phyloP scores from a whole-genome alignment of 169 alveolate species.

The Plasmodium inui region DNA sequence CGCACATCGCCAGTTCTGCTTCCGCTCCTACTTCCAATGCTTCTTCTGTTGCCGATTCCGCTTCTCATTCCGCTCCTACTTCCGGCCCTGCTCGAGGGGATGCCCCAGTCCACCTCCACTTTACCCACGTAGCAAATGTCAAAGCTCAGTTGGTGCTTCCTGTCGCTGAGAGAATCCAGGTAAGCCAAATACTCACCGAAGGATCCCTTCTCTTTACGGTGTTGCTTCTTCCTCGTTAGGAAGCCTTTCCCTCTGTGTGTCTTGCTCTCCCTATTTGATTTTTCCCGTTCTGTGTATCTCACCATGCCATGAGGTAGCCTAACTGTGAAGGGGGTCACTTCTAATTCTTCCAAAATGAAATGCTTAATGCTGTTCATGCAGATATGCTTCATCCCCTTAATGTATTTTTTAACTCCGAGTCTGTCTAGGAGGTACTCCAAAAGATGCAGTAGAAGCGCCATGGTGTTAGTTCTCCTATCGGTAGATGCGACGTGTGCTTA shows the following conservation, averaged over 20 bases:
- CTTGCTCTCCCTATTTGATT: background rate
- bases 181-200: slow-evolving; percentile 6
- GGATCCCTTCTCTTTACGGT: background rate
- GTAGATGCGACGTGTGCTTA: background rate
- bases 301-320: background rate
- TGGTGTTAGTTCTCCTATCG: background rate
- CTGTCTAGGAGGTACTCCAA: background rate
- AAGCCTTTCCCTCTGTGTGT: background rate
- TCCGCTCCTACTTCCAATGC: background rate
- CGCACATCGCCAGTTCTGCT: background rate
- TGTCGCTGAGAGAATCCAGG: background rate
- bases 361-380: slow-evolving; percentile 17
- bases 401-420: background rate
- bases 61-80: too few relatives aligned
- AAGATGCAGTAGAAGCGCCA: background rate
- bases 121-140: background rate
- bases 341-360: slow-evolving; percentile 20
- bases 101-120: slow-evolving; percentile 5
- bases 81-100: background rate
- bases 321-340: background rate
- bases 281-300: background rate
- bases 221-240: background rate
- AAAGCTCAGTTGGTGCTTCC: background rate
- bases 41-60: too few relatives aligned
- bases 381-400: slow-evolving; percentile 5